Evolutionary conservation across 208 protist species (phyloP).

Genomic region (Trypanosomatidae sp.): DNA sequence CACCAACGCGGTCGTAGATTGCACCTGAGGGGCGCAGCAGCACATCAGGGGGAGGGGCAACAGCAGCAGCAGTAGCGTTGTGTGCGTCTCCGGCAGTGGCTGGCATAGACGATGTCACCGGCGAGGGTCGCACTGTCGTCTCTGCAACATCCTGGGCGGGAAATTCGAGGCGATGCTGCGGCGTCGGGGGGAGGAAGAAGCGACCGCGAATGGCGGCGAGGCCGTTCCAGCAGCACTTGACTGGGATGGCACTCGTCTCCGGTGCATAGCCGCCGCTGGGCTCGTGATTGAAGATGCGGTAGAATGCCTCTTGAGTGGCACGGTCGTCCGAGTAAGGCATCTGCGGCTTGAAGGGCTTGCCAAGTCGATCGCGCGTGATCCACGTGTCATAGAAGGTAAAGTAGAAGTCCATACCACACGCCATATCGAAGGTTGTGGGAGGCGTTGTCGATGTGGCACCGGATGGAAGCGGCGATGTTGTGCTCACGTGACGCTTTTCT

Average conservation of each 20-base stretch:
- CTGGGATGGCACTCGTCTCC: slow-evolving; percentile 32
- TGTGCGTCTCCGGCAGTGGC: not conserved
- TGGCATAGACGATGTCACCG: not conserved
- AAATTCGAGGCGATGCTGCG: slow-evolving; percentile 11
- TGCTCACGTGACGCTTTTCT: not conserved
- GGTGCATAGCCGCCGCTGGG: not conserved
- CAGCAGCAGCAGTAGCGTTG: not conserved
- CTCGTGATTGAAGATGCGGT: slow-evolving; percentile 25
- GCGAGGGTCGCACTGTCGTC: not conserved
- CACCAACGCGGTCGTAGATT: slow-evolving; percentile 26
- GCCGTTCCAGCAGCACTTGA: slow-evolving; percentile 87
- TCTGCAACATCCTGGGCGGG: not conserved
- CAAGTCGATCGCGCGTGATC: slow-evolving; percentile 55
- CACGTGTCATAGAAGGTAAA: slow-evolving; percentile 74
- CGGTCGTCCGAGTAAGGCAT: slow-evolving; percentile 60
- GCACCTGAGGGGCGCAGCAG: slow-evolving; percentile 18
- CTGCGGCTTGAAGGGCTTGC: slow-evolving; percentile 28
- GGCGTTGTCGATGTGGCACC: not conserved
- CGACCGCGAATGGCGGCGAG: slow-evolving; percentile 64
- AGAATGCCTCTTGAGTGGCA: slow-evolving; percentile 40
- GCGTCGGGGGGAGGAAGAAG: slow-evolving; percentile 41
- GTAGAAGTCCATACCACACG: slow-evolving; percentile 88
- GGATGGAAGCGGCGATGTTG: not conserved
- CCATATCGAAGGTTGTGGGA: slow-evolving; percentile 68
- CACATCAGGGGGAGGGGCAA: not conserved